Percentiles rank a stretch among this genome's conserved stretches.
Evolutionary conservation across 129 eudicot genomes (phyloP).

Genomic region (Daucus carota): DH1_v3.0 NC_030386.2:22717501-22718000

Average conservation of each 20-base stretch:
- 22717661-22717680: conserved; percentile 97
- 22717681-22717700: conserved; percentile 98
- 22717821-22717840: not conserved
- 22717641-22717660: conserved; percentile 98
- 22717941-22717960: not conserved
- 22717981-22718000: not conserved
- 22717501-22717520: conserved; percentile 74
- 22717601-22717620: conserved; percentile 90
- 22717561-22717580: conserved; percentile 94
- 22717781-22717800: not conserved
- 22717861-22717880: not conserved
- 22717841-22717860: not conserved
- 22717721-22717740: conserved; percentile 84
- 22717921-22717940: not conserved
- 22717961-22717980: not conserved
- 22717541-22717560: conserved; percentile 86
- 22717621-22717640: conserved; percentile 42
- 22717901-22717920: not conserved
- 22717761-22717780: conserved; percentile 46
- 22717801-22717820: not conserved
- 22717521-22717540: conserved; percentile 80
- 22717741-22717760: conserved; percentile 82
- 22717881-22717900: not conserved
- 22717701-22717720: conserved; percentile 62
- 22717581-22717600: conserved; percentile 89